phyloP scores from a whole-genome alignment of 2,329 filamentous ascomycete genomes.

The Metarhizium brunneum region DNA sequence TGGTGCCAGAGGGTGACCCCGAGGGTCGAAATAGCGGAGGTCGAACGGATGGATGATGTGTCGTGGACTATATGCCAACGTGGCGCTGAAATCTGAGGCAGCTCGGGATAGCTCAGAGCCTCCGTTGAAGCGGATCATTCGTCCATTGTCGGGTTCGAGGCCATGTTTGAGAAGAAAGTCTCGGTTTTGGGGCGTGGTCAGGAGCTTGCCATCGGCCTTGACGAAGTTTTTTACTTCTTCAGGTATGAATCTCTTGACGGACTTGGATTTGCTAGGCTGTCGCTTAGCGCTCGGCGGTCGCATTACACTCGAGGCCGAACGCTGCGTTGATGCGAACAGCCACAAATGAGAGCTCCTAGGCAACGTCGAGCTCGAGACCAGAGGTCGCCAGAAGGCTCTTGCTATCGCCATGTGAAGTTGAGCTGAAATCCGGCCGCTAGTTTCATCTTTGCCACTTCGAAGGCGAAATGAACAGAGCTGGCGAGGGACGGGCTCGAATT shows the following conservation, averaged over 20 bases:
- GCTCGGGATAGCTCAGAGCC: slow-evolving; percentile 8
- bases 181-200: slow-evolving; percentile 18
- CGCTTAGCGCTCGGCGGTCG: neutral
- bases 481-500: neutral
- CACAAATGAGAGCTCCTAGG: neutral
- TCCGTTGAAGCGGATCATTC: slow-evolving; percentile 7
- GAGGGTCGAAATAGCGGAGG: slow-evolving; percentile 21
- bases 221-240: slow-evolving; percentile 12
- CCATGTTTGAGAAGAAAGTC: slow-evolving; percentile 17
- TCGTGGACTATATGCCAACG: slow-evolving; percentile 15
- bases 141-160: slow-evolving; percentile 15
- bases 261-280: slow-evolving; percentile 1
- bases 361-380: neutral
- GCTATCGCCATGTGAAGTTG: slow-evolving; percentile 16
- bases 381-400: slow-evolving; percentile 9
- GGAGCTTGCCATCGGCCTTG: slow-evolving; percentile 14
- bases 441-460: slow-evolving; percentile 9
- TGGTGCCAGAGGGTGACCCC: slow-evolving; percentile 21
- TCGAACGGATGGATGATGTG: slow-evolving; percentile 25
- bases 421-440: neutral
- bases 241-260: slow-evolving; percentile 13
- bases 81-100: slow-evolving; percentile 12
- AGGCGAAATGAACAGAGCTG: neutral
- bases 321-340: neutral
- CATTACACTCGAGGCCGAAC: neutral